Evolutionary conservation across 352 stramenopile genomes (phyloP), one percentile per base, ranked within the genome.

Genomic region (Pythium rhizo-oryzae): DNA sequence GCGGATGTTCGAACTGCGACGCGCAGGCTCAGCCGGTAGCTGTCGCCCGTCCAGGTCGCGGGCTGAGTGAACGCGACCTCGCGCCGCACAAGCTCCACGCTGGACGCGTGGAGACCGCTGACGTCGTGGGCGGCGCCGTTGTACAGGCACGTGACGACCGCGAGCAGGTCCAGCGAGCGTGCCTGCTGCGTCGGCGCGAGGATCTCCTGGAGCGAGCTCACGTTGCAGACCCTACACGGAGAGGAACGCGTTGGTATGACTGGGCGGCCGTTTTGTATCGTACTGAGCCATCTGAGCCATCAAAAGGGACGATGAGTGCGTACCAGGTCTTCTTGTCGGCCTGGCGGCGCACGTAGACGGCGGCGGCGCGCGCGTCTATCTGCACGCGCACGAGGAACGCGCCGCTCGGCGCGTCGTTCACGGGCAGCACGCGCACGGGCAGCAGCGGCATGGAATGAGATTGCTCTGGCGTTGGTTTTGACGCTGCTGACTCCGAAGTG

Each of bases 31-130:
- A 69, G n/a, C 1, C 53, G 54, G n/a, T 69, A 64, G 62, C 47
- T 44, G 24, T 57, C 54, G 54, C 54, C 62, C 15, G 52, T 43
- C 62, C 62, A 69, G 30, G 16, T 64, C 21, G 63, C 62, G 12
- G 62, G 55, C 46, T 58, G 43, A 12, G 53, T 51, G 46, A 64
- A 69, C 19, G 54, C 62, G 62, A 64, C 62, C 28, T 69, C 62
- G 53, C 62, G 62, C 12, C 62, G 62, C 21, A n/a, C 39, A 12
- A 69, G 54, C 24, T 69, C 49, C 9, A 63, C 18, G 1, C 37
- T 43, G 15, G 62, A 44, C 8, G 18, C 39, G 1, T 33, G 50
- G 21, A 46, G 8, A 44, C 43, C 15, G 37, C 11, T 52, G 62
- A 33, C 16, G 55, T 69, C 62, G 62, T 55, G 59, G 9, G 53